Evolutionary conservation across 139 green algal genomes (phyloP), one percentile per base, ranked within the genome.

Genomic region (Zygnema cylindricum): DNA sequence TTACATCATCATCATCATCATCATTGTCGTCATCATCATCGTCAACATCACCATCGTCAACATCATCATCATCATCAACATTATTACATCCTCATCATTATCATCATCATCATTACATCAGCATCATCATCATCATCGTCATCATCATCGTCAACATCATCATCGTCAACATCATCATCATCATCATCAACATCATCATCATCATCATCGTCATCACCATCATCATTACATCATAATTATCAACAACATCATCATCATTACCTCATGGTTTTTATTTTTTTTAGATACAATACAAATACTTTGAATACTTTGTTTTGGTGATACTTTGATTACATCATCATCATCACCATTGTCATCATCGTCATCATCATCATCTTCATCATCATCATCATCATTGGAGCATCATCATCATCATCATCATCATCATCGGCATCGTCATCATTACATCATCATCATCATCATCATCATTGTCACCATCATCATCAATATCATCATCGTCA

Each of bases 371-470:
- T 73, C 57, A 73, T 73, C 57, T n/a, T 73, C 57, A 73, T 73
- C 57, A 73, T 73, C 57, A 73, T 73, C 57, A 73, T 73, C 57
- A n/a, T n/a, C n/a, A n/a, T n/a, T n/a, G n/a, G n/a, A n/a, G n/a
- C n/a, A n/a, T n/a, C n/a, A n/a, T n/a, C n/a, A n/a, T n/a, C n/a
- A n/a, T n/a, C n/a, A n/a, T n/a, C n/a, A n/a, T n/a, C n/a, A n/a
- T n/a, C n/a, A n/a, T n/a, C n/a, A n/a, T n/a, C n/a, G n/a, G n/a
- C n/a, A n/a, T n/a, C n/a, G n/a, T n/a, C n/a, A n/a, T n/a, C 30
- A 25, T n/a, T 73, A n/a, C 57, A 73, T 73, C 57, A 73, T 73
- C 57, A 73, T 73, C 57, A 73, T 73, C 57, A 73, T 73, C 57
- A 73, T 73, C 57, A 25, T 73, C 57, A 73, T 73, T 30, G 30